Percentiles rank a stretch among this genome's conserved stretches.
Conservation (phyloP, 257 asterid genomes). For the Thymus mandschuricus region DNA sequence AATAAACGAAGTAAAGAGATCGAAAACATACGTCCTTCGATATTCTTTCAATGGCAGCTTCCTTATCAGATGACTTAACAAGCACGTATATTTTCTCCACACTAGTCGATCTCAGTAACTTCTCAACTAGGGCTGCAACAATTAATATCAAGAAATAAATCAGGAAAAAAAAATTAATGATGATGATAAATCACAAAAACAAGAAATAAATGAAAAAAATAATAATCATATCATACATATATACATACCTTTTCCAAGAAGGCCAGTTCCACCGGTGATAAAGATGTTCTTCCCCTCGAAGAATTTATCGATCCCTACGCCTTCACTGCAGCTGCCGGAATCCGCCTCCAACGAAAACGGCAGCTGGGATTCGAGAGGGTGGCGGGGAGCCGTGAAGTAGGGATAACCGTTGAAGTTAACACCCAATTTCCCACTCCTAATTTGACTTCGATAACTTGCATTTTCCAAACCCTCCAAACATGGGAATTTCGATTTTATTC, state of each 20-base stretch:
- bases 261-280: slow-evolving; percentile 69
- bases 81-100: slow-evolving; percentile 49
- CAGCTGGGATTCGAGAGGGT: slow-evolving; percentile 36
- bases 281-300: slow-evolving; percentile 39
- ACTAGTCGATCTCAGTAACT: slow-evolving; percentile 49
- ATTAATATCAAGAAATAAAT: too few species aligned
- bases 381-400: slow-evolving; percentile 30
- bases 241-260: slow-evolving; percentile 58
- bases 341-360: background rate
- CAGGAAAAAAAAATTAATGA: too few species aligned
- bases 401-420: slow-evolving; percentile 9
- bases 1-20: too few species aligned
- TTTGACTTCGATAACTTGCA: background rate
- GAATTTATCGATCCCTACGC: too few species aligned
- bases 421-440: background rate
- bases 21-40: slow-evolving; percentile 24
- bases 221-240: too few species aligned
- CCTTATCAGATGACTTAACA: slow-evolving; percentile 47
- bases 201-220: too few species aligned
- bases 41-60: slow-evolving; percentile 45
- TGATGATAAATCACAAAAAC: background rate
- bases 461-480: background rate
- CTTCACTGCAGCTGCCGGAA: too few species aligned
- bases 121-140: slow-evolving; percentile 46
- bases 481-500: background rate